A percentile compares a stretch with the other conserved stretches of the same genome.
Evolutionary conservation across 1,139 yeast genomes (phyloP).

Genomic region (Pichia sp.): DNA sequence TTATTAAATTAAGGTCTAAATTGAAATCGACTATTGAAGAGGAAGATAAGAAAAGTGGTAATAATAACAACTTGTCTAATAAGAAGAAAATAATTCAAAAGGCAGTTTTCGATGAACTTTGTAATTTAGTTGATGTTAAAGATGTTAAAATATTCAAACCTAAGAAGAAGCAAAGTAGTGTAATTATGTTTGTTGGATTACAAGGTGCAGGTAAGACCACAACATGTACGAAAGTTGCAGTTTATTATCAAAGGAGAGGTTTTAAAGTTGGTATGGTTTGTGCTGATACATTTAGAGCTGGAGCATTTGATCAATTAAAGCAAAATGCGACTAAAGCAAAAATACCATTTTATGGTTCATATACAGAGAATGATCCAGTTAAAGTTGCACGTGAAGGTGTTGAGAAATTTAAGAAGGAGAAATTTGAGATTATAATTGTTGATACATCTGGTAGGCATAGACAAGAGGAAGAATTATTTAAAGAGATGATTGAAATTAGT

Average conservation of each 20-base stretch:
- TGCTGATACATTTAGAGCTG: slow-evolving; percentile 99
- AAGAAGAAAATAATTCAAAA: slow-evolving; percentile 81
- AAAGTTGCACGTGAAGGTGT: slow-evolving; percentile 90
- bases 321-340: slow-evolving; percentile 95
- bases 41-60: too few relatives aligned
- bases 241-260: slow-evolving; percentile 87
- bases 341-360: slow-evolving; percentile 91
- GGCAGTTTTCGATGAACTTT: slow-evolving; percentile 87
- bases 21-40: slow-evolving; percentile 53
- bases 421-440: slow-evolving; percentile 87
- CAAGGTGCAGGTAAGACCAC: slow-evolving; percentile 99
- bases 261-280: slow-evolving; percentile 94
- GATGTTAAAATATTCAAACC: slow-evolving; percentile 71
- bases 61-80: slow-evolving; percentile 47
- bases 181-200: slow-evolving; percentile 94
- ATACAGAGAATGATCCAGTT: slow-evolving; percentile 93
- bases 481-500: slow-evolving; percentile 91
- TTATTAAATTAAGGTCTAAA: slow-evolving; percentile 66
- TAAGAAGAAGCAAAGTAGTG: slow-evolving; percentile 63
- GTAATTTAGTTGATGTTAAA: slow-evolving; percentile 67
- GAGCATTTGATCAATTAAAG: slow-evolving; percentile 97
- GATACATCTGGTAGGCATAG: slow-evolving; percentile 98
- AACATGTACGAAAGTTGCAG: slow-evolving; percentile 93
- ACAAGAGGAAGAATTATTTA: slow-evolving; percentile 85
- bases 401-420: slow-evolving; percentile 80